Evolutionary conservation across 352 stramenopile genomes (phyloP).

Genomic region (Thalassiosira mediterranea): DNA sequence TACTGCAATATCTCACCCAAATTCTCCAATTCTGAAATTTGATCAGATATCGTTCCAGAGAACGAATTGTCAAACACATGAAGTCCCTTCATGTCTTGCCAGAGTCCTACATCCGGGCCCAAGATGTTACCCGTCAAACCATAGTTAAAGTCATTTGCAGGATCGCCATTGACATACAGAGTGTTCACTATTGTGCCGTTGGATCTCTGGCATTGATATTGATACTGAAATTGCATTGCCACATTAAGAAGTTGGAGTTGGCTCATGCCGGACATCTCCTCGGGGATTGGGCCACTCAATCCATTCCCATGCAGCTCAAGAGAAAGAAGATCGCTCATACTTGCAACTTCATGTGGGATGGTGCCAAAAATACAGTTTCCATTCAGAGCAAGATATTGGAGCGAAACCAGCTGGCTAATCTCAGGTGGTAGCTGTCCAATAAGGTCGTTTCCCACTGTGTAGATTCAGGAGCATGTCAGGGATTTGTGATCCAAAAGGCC

Average conservation of each 20-base stretch:
- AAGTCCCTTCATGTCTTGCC: constrained; percentile 25
- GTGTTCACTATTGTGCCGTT: constrained; percentile 29
- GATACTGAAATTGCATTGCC: constrained; percentile 14
- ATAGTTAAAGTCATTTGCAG: constrained; percentile 9
- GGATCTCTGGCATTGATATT: neutral
- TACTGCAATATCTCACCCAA: too few relatives aligned
- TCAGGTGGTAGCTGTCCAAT: constrained; percentile 55
- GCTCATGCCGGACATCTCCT: constrained; percentile 21
- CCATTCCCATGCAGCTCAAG: constrained; percentile 62
- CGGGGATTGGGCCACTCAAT: constrained; percentile 25
- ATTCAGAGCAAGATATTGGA: constrained; percentile 52
- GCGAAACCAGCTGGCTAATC: constrained; percentile 54
- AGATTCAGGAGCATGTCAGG: neutral
- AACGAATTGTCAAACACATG: constrained; percentile 9
- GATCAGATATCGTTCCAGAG: too few relatives aligned
- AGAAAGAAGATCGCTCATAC: constrained; percentile 54
- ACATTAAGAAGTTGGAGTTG: constrained; percentile 50
- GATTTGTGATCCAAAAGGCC: neutral
- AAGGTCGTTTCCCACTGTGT: constrained; percentile 59
- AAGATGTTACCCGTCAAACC: constrained; percentile 25
- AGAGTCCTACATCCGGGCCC: constrained; percentile 11
- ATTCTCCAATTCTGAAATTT: too few relatives aligned
- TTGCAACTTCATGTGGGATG: constrained; percentile 44
- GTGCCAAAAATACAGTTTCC: constrained; percentile 58
- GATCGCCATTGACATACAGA: constrained; percentile 4